Base-by-base conservation (phyloP, 2,329 filamentous ascomycete species). In the Akanthomyces uredinophilus region DNA sequence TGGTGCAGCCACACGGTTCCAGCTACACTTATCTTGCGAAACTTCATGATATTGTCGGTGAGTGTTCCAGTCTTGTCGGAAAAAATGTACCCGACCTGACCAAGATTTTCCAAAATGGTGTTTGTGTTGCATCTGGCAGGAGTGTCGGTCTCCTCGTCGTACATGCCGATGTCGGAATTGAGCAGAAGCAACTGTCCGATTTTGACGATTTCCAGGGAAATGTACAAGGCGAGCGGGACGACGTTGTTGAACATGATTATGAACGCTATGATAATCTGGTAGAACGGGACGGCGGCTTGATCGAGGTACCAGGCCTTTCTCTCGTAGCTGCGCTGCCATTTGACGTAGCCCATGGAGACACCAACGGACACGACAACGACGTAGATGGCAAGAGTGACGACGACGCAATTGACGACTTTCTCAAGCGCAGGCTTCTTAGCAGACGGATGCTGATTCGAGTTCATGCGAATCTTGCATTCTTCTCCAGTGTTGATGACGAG, bases 211-310 rank as follows among this genome's bases (percentile, higher is more conserved):
- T 98, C 93, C 73, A 98, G 80, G 71, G 88, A 95, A 68, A 98
- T 91, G 68, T 96, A 98, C 0, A 98, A 82, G 0, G 92, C 92
- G 18, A 98, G 83, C 0, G 94, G 94, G 63, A 97, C 93, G 76
- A 96, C 87, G 44, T 95, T 98, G 74, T 97, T 98, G 77, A 96
- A 96, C 86, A 96, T 94, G 75, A 98, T 96, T 67, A 96, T 86
- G 72, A 92, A 97, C 0, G 91, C 92, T 32, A 94, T 88, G 66
- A 97, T 88, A 64, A 96, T 92, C 39, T 92, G 87, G 66, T 91
- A 85, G 68, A 91, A 90, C 1, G 84, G 81, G n/a, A 96, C 91
- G 5, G 79, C 81, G 1, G 91, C 88, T 60, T 85, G 75, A 4
- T 80, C 73, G 20, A 97, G 78, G 69, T 96, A 97, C 88, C 90